Conservation (phyloP, 2,329 filamentous ascomycete species). For the Helminthosporium solani region DNA sequence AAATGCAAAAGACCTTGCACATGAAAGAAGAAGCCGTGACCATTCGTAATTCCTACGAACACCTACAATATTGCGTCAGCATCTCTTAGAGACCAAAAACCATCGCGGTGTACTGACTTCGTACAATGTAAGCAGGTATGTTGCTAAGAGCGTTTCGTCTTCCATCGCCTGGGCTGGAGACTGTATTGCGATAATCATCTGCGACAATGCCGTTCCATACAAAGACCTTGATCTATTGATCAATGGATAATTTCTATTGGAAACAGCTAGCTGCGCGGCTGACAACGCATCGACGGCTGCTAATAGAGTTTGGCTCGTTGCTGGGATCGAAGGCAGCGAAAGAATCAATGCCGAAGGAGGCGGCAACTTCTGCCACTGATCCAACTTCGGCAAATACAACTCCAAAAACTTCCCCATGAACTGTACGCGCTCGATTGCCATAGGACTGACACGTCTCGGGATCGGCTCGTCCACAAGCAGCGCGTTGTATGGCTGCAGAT, state of each 20-base stretch:
- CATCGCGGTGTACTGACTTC: slow-evolving; percentile 20
- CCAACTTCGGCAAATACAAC: slow-evolving; percentile 32
- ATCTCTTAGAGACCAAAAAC: background rate
- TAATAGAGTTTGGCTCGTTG: slow-evolving; percentile 31
- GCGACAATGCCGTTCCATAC: slow-evolving; percentile 36
- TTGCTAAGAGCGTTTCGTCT: slow-evolving; percentile 39
- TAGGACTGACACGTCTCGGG: slow-evolving; percentile 33
- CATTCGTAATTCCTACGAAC: slow-evolving; percentile 36
- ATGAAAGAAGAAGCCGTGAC: slow-evolving; percentile 41
- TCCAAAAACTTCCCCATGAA: slow-evolving; percentile 35
- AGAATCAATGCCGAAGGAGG: slow-evolving; percentile 41
- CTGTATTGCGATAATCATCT: slow-evolving; percentile 34
- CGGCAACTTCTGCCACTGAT: slow-evolving; percentile 30
- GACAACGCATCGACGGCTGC: slow-evolving; percentile 38
- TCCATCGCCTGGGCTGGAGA: slow-evolving; percentile 26
- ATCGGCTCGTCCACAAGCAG: slow-evolving; percentile 22
- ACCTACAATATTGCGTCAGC: slow-evolving; percentile 21
- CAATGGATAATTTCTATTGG: slow-evolving; percentile 29
- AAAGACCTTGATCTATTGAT: slow-evolving; percentile 38
- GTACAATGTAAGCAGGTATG: slow-evolving; percentile 37
- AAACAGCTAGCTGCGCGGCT: slow-evolving; percentile 37
- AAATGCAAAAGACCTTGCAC: slow-evolving; percentile 38
- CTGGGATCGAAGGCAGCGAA: slow-evolving; percentile 32
- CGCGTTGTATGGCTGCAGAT: slow-evolving; percentile 12
- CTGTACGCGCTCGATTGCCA: slow-evolving; percentile 39